These are phyloP conservation scores for Erodium texanum DNA, from an alignment of 441 rosid species.

Conservation along the genomic window DNA sequence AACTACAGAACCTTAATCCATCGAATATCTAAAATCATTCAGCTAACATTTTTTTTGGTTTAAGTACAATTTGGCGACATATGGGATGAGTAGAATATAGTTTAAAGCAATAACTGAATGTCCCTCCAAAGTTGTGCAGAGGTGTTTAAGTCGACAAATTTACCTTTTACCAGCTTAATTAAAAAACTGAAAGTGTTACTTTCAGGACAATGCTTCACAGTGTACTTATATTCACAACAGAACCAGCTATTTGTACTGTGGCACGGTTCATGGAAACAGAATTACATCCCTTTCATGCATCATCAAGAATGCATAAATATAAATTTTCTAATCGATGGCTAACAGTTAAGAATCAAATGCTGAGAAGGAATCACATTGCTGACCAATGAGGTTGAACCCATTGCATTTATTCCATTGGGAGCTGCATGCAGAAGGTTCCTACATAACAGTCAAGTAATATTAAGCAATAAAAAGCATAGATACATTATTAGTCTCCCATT, in stretches of 20 bases:
- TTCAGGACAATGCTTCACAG: background rate
- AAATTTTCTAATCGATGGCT: background rate
- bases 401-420: constrained; percentile 31
- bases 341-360: background rate
- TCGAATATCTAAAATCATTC: too few relatives aligned
- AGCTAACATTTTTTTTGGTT: too few relatives aligned
- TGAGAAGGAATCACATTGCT: constrained; percentile 23
- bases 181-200: background rate
- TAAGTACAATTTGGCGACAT: too few relatives aligned
- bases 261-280: background rate
- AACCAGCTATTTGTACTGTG: background rate
- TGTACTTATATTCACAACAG: background rate
- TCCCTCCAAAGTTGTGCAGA: background rate
- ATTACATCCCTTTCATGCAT: background rate
- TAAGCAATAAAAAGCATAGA: constrained; percentile 1
- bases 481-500: background rate
- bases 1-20: too few relatives aligned
- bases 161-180: background rate
- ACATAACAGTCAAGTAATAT: constrained; percentile 15
- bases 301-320: background rate
- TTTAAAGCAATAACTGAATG: background rate
- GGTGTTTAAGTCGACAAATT: background rate
- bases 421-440: constrained; percentile 42
- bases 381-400: constrained; percentile 48
- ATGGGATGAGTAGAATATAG: background rate